Evolutionary conservation across 805 yeast species (phyloP), one percentile per base, ranked within the genome.

Genomic region (Kodamaea sagamina): DNA sequence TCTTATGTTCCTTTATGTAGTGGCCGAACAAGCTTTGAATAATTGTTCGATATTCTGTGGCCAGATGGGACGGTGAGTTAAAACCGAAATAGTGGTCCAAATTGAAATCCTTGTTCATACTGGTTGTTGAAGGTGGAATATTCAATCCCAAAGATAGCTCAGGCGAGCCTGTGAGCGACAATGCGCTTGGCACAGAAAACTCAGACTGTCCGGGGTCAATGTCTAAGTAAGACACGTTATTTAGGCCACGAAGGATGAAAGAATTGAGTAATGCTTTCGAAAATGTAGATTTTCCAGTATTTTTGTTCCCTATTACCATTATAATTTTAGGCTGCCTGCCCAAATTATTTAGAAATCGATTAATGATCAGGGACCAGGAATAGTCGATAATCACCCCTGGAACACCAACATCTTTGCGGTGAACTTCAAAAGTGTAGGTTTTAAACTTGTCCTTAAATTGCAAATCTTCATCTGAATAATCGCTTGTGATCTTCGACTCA

Each of bases 191-290:
- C 6, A 69, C 68, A 0, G 89, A 80, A 49, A 74, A 81, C 53
- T 86, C 95, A 0, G 95, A 81, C 57, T 89, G 96, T 0, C 95
- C 96, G 0, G 97, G 96, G 57, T 90, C 98, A 1, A 88, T 58
- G 53, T 90, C 97, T 31, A 90, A 51, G 28, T 81, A 75, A 15
- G 75, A 71, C 2, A 82, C 63, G 0, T 65, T 57, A 0, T 57
- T 44, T 1, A 51, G 46, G 3, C 53, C 50, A 6, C 54, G 44
- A 3, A 78, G 54, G 1, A 80, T 51, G 16, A 18, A 41, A 8
- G 64, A 64, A 51, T 86, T 85, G 4, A 78, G 43, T 4, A 88
- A 57, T 2, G 78, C 47, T 48, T 79, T 75, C 9, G 81, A 60
- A 36, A 86, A 71, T 0, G 95, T 84, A 1, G 96, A 84, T 55